These are phyloP conservation scores for Diaporthe destruens DNA, from an alignment of 2,329 filamentous ascomycete species.

Conservation along the genomic window DNA sequence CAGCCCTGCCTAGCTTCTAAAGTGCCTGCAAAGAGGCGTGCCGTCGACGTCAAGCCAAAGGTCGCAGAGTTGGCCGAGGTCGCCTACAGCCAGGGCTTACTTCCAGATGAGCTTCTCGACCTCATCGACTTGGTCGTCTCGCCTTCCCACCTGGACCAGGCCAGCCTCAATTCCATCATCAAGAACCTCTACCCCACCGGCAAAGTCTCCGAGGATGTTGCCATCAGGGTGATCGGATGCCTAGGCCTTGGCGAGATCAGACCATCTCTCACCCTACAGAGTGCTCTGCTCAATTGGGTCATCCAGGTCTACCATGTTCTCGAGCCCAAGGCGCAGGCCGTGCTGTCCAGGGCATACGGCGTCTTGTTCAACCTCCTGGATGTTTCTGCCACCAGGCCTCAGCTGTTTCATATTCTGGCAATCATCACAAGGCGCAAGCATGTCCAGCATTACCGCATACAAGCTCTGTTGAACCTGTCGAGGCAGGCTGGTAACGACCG, in stretches of 20 bases:
- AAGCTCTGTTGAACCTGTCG: constrained; percentile 72
- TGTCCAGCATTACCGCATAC: constrained; percentile 86
- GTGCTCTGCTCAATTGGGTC: constrained; percentile 81
- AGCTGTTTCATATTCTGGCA: constrained; percentile 82
- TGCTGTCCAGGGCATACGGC: constrained; percentile 78
- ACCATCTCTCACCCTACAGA: constrained; percentile 78
- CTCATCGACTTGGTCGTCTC: constrained; percentile 76
- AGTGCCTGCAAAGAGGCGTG: constrained; percentile 74
- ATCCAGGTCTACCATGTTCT: constrained; percentile 80
- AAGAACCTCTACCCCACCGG: constrained; percentile 82
- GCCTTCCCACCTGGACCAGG: constrained; percentile 80
- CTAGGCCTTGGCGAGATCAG: constrained; percentile 85
- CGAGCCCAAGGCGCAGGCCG: constrained; percentile 63
- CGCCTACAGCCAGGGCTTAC: constrained; percentile 77
- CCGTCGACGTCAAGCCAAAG: constrained; percentile 70
- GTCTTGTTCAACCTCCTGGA: constrained; percentile 86
- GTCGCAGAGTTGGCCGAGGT: constrained; percentile 73
- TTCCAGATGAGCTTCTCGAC: constrained; percentile 68
- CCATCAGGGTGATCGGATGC: constrained; percentile 76
- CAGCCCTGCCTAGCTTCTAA: constrained; percentile 62
- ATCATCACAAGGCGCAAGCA: constrained; percentile 84
- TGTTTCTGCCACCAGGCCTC: constrained; percentile 56
- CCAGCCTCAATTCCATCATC: constrained; percentile 75
- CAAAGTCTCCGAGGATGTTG: constrained; percentile 69
- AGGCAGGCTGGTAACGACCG: constrained; percentile 76